Evolutionary conservation across 495 filamentous ascomycete genomes (phyloP).

Genomic region (Trichocladium antarcticum): DNA sequence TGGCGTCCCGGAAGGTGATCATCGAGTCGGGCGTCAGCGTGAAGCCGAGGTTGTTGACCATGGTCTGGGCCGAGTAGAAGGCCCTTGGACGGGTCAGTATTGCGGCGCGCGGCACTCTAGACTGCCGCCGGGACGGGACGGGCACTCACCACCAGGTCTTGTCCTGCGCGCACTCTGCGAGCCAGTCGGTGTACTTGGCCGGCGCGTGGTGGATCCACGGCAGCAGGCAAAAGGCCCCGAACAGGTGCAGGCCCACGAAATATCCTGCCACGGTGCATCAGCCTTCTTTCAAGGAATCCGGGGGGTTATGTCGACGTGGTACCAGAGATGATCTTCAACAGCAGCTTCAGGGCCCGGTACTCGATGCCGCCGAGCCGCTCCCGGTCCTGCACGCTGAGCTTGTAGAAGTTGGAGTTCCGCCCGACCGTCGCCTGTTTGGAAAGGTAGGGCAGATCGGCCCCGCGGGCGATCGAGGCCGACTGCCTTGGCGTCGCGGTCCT

Average conservation of each 20-base stretch:
- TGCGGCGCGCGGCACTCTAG: neutral
- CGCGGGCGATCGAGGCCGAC: slow-evolving; percentile 18
- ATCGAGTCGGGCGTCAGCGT: slow-evolving; percentile 81
- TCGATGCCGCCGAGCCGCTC: slow-evolving; percentile 86
- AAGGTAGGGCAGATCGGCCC: slow-evolving; percentile 59
- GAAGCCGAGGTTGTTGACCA: slow-evolving; percentile 78
- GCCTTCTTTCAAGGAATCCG: neutral
- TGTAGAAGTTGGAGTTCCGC: slow-evolving; percentile 76
- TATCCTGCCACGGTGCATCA: slow-evolving; percentile 39
- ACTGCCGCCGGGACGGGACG: neutral
- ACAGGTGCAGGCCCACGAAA: slow-evolving; percentile 58
- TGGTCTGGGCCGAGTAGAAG: slow-evolving; percentile 65
- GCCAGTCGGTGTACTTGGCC: slow-evolving; percentile 44
- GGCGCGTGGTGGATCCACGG: slow-evolving; percentile 61
- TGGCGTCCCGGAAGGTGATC: slow-evolving; percentile 61
- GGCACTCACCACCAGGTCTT: slow-evolving; percentile 56
- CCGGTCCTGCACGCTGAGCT: slow-evolving; percentile 69
- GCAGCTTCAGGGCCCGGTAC: slow-evolving; percentile 72
- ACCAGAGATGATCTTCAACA: slow-evolving; percentile 54
- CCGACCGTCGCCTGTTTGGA: slow-evolving; percentile 80
- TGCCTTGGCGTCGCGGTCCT: neutral
- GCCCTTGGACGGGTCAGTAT: no score
- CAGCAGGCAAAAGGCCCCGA: slow-evolving; percentile 55
- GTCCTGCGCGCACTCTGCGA: slow-evolving; percentile 48
- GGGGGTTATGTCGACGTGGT: slow-evolving; percentile 1